phyloP scores from a whole-genome alignment of 306 rosid genomes.

The Prunus mira region DNA sequence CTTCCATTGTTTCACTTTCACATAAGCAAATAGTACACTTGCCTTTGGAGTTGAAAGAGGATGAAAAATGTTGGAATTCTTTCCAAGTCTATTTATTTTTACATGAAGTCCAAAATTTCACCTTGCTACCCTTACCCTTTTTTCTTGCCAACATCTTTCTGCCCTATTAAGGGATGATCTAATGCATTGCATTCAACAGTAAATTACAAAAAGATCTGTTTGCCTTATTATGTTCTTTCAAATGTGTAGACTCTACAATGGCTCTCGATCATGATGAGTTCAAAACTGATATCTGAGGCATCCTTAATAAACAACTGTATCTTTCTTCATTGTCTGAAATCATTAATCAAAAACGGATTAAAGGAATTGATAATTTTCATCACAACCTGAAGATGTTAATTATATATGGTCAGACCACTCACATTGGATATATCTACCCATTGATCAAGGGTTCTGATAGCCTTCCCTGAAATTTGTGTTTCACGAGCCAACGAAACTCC shows the following conservation, averaged over 20 bases:
- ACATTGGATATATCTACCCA: conserved; percentile 68
- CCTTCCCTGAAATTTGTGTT: conserved; percentile 76
- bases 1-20: neutral
- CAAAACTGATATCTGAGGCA: conserved; percentile 11
- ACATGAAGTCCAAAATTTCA: neutral
- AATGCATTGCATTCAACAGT: neutral
- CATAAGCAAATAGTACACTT: neutral
- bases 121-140: neutral
- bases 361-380: neutral
- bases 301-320: conserved; percentile 14
- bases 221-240: conserved; percentile 4
- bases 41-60: neutral
- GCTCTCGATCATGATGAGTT: neutral
- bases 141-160: neutral
- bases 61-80: neutral
- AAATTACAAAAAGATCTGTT: neutral
- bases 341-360: conserved; percentile 3
- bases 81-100: neutral
- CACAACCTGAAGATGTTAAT: conserved; percentile 5
- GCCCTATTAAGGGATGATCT: neutral
- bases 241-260: neutral
- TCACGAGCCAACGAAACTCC: conserved; percentile 74
- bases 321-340: conserved; percentile 47
- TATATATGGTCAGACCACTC: conserved; percentile 22
- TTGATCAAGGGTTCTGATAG: conserved; percentile 61